A percentile compares a stretch with the other conserved stretches of the same genome.
Conservation (phyloP, 805 yeast species). For the Yarrowia sp. region DNA sequence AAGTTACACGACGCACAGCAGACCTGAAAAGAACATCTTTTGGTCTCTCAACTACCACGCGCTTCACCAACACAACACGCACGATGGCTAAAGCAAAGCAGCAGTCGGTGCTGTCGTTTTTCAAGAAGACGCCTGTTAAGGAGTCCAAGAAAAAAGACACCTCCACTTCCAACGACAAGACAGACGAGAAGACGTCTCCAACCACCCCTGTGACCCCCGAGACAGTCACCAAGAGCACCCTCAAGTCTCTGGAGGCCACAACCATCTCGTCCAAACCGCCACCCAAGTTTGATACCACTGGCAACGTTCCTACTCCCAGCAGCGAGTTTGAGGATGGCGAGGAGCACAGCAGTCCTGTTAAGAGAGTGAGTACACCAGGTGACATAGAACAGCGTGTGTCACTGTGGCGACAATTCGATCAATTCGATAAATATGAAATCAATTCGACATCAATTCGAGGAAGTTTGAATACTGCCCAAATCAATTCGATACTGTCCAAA, state of each 20-base stretch:
- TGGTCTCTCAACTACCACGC: not conserved
- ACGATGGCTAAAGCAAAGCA: constrained; percentile 22
- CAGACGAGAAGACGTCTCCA: not conserved
- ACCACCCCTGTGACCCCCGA: constrained; percentile 5
- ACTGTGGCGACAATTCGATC: too few relatives aligned
- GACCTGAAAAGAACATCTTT: not conserved
- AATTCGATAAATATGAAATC: too few relatives aligned
- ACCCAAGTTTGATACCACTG: constrained; percentile 9
- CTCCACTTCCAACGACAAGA: not conserved
- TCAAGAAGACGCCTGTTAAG: constrained; percentile 23
- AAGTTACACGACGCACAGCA: not conserved
- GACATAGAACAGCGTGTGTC: too few relatives aligned
- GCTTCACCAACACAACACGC: not conserved
- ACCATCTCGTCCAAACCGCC: constrained; percentile 11
- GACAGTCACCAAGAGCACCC: not conserved
- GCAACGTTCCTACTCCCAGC: constrained; percentile 16
- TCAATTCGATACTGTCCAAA: too few relatives aligned
- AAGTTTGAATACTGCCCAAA: too few relatives aligned
- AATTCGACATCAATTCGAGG: too few relatives aligned
- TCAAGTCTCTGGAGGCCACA: constrained; percentile 4
- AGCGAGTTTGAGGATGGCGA: constrained; percentile 18
- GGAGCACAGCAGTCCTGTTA: constrained; percentile 12
- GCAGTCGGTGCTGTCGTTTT: constrained; percentile 20
- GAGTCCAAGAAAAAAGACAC: not conserved
- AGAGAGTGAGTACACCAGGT: not conserved